A percentile compares a stretch with the other conserved stretches of the same genome.
Evolutionary conservation across 805 yeast species (phyloP).

Genomic region (Vanderwaltozyma yarrowii): DNA sequence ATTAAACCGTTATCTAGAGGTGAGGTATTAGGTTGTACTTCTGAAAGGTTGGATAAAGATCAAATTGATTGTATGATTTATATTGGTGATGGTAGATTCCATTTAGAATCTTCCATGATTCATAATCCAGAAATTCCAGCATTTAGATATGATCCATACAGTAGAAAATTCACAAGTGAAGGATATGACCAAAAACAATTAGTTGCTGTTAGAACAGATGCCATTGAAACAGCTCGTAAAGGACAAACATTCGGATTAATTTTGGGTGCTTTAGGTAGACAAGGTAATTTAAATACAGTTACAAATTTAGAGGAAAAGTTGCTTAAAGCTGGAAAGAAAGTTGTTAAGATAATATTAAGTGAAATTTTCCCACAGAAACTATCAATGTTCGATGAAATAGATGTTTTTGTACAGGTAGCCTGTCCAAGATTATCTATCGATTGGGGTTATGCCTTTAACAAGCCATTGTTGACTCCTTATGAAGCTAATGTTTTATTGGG

Average conservation of each 20-base stretch:
- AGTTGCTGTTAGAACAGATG: slow-evolving; percentile 62
- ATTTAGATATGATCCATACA: slow-evolving; percentile 89
- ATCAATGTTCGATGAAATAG: slow-evolving; percentile 86
- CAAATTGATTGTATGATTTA: slow-evolving; percentile 76
- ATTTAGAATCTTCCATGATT: slow-evolving; percentile 91
- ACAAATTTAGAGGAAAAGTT: slow-evolving; percentile 52
- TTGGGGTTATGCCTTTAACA: slow-evolving; percentile 96
- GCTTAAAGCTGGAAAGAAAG: slow-evolving; percentile 45
- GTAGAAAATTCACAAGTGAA: slow-evolving; percentile 82
- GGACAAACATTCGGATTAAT: slow-evolving; percentile 71
- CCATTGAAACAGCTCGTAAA: slow-evolving; percentile 51
- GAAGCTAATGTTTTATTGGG: slow-evolving; percentile 88
- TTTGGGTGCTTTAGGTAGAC: slow-evolving; percentile 90
- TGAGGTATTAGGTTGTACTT: slow-evolving; percentile 93
- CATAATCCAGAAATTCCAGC: slow-evolving; percentile 93
- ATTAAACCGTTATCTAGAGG: slow-evolving; percentile 89
- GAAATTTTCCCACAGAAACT: slow-evolving; percentile 91
- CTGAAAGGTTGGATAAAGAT: slow-evolving; percentile 60
- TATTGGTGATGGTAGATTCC: slow-evolving; percentile 94
- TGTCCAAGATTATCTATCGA: slow-evolving; percentile 94
- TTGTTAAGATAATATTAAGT: slow-evolving; percentile 73
- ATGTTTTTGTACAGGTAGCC: slow-evolving; percentile 94
- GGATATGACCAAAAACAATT: slow-evolving; percentile 79
- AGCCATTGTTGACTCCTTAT: slow-evolving; percentile 88
- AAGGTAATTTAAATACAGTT: slow-evolving; percentile 77